Conservation (phyloP, 208 protist genomes). For the Leishmania mexicana region DNA sequence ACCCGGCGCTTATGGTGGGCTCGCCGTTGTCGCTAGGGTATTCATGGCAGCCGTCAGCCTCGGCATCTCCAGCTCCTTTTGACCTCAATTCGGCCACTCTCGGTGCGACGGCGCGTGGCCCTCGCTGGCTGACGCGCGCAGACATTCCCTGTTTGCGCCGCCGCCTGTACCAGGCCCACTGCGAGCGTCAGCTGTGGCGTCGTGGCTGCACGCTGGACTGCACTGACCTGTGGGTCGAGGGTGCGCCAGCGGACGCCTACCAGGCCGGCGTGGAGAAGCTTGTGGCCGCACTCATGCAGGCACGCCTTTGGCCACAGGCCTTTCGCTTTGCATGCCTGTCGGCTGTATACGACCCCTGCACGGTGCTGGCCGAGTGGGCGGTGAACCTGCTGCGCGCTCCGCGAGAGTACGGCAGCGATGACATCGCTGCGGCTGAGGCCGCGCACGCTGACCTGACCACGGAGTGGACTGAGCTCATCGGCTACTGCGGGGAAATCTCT, state of each 20-base stretch:
- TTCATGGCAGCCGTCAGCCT: constrained; percentile 34
- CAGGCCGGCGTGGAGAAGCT: constrained; percentile 50
- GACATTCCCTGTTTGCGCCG: constrained; percentile 79
- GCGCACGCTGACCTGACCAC: constrained; percentile 37
- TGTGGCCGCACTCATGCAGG: constrained; percentile 63
- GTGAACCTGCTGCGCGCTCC: constrained; percentile 44
- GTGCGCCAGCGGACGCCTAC: constrained; percentile 41
- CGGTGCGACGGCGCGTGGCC: constrained; percentile 6
- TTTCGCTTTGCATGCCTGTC: constrained; percentile 61
- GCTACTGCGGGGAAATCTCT: constrained; percentile 67
- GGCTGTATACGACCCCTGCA: constrained; percentile 36
- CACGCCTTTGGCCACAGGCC: constrained; percentile 73
- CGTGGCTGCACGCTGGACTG: constrained; percentile 70
- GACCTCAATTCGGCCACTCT: constrained; percentile 1
- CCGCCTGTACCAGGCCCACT: constrained; percentile 77
- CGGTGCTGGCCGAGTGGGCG: constrained; percentile 66
- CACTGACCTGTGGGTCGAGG: constrained; percentile 77
- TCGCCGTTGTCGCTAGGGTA: constrained; percentile 41
- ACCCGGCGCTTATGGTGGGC: constrained; percentile 19
- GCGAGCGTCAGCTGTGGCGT: constrained; percentile 70
- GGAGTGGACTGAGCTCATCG: constrained; percentile 54
- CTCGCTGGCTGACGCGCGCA: constrained; percentile 43
- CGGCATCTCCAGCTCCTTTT: constrained; percentile 5
- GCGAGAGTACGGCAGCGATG: constrained; percentile 13
- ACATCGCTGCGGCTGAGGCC: constrained; percentile 14